phyloP scores from a whole-genome alignment of 148 eudicot species.

The Vaccinium darrowii region DNA sequence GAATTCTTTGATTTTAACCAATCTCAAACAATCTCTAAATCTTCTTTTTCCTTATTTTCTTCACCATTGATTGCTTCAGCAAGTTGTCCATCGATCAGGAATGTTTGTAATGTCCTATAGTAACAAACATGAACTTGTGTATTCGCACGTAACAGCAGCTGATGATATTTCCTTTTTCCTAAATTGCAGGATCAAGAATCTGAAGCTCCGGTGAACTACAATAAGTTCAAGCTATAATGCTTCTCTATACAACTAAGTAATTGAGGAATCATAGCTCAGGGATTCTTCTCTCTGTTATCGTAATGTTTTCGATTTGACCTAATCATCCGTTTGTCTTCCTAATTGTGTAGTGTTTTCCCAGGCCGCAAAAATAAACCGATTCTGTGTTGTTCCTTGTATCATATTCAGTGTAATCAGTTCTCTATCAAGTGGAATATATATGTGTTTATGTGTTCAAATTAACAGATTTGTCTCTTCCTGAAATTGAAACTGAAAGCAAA shows the following conservation, averaged over 20 bases:
- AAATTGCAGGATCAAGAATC: constrained; percentile 54
- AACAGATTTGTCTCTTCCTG: not conserved
- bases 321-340: constrained; percentile 4
- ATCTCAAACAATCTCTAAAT: not conserved
- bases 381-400: not conserved
- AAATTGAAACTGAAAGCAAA: not conserved
- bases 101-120: not conserved
- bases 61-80: not conserved
- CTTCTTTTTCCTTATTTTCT: not conserved
- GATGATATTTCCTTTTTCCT: not conserved
- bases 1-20: not conserved
- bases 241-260: not conserved
- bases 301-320: not conserved
- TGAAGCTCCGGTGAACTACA: constrained; percentile 25
- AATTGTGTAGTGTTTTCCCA: not conserved
- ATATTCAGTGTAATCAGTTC: not conserved
- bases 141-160: not conserved
- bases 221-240: constrained; percentile 8
- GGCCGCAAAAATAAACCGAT: not conserved
- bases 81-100: not conserved
- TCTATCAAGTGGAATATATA: constrained; percentile 1
- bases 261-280: not conserved
- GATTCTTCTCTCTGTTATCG: not conserved
- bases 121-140: not conserved
- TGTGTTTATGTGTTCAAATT: not conserved